phyloP scores from a whole-genome alignment of 441 rosid genomes.

The Corymbia citriodora region DNA sequence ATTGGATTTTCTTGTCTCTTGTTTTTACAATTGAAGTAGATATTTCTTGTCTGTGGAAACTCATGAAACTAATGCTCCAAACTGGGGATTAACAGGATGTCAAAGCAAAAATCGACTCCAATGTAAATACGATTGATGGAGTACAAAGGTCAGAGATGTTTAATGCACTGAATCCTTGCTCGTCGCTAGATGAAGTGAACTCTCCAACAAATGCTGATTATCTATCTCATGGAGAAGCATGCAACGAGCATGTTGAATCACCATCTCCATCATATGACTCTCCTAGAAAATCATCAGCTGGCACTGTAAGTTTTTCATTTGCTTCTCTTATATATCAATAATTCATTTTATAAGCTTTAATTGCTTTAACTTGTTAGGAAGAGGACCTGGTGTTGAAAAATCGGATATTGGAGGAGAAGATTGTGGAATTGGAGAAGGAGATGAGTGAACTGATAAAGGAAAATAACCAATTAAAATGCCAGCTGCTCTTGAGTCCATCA shows the following conservation, averaged over 20 bases:
- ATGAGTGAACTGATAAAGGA: not conserved
- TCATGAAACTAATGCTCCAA: not conserved
- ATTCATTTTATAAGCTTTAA: not conserved
- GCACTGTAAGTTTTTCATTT: slow-evolving; percentile 9
- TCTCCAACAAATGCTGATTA: not conserved
- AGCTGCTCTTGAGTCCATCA: not conserved
- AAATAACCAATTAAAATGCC: not conserved
- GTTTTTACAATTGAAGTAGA: not conserved
- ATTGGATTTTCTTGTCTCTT: not conserved
- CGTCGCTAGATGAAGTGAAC: not conserved
- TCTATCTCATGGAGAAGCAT: not conserved
- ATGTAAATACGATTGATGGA: not conserved
- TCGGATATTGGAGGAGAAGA: slow-evolving; percentile 7
- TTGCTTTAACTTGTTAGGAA: slow-evolving; percentile 9
- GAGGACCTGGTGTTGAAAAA: slow-evolving; percentile 8
- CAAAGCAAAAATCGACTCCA: slow-evolving; percentile 7
- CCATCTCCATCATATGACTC: not conserved
- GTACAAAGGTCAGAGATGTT: not conserved
- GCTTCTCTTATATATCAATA: not conserved
- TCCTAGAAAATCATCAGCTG: not conserved
- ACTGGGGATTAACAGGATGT: slow-evolving; percentile 2
- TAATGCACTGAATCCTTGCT: not conserved
- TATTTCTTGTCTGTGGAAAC: not conserved
- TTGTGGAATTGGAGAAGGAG: slow-evolving; percentile 1
- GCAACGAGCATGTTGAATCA: not conserved